phyloP scores from a whole-genome alignment of 257 asterid genomes.

The Buddleja alternifolia region DNA sequence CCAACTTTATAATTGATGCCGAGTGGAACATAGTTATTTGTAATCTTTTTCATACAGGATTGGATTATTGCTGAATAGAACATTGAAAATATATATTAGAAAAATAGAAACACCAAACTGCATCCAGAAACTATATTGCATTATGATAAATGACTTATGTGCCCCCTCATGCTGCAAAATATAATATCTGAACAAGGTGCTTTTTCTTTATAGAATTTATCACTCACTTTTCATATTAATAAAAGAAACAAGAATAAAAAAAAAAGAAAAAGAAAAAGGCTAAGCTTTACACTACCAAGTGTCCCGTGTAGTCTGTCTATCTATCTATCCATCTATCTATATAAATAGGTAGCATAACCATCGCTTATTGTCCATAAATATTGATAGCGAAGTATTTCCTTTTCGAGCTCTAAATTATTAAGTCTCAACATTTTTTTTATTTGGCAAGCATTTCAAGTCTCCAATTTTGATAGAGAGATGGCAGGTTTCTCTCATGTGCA shows the following conservation, averaged over 20 bases:
- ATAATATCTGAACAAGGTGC: conserved; percentile 25
- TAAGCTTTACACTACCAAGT: not conserved
- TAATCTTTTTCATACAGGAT: too few relatives aligned
- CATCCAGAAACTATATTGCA: conserved; percentile 22
- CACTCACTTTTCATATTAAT: conserved; percentile 29
- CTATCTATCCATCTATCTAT: conserved; percentile 19
- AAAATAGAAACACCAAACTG: not conserved
- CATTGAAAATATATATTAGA: too few relatives aligned
- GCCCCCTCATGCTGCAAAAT: conserved; percentile 20
- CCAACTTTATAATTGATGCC: too few relatives aligned
- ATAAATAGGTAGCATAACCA: conserved; percentile 40
- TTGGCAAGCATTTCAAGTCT: too few relatives aligned
- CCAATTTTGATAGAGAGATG: too few relatives aligned
- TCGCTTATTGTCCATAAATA: conserved; percentile 31
- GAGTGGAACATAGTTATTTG: too few relatives aligned
- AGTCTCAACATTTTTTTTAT: not conserved
- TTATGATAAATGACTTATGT: conserved; percentile 15
- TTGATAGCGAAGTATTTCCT: not conserved
- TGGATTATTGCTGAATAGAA: too few relatives aligned
- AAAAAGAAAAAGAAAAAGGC: too few relatives aligned
- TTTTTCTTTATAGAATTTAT: conserved; percentile 29
- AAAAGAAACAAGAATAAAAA: too few relatives aligned
- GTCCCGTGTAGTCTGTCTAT: too few relatives aligned
- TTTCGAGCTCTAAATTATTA: not conserved
- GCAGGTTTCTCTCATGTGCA: conserved; percentile 42